Evolutionary conservation across 2,329 filamentous ascomycete species (phyloP).

Genomic region (Penicillium sp.): DNA sequence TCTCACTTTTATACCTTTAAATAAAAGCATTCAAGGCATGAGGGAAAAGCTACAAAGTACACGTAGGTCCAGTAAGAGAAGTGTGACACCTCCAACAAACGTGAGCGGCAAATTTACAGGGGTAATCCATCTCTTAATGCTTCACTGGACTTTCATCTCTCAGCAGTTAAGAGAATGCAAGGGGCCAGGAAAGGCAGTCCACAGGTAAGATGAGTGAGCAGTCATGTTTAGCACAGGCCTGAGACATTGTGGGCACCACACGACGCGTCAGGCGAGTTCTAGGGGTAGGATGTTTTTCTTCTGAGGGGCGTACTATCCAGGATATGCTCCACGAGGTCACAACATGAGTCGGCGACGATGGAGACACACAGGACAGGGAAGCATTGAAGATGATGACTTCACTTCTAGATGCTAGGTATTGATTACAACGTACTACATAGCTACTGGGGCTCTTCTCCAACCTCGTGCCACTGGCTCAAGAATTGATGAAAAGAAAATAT

Average conservation of each 20-base stretch:
- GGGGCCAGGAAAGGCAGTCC: neutral
- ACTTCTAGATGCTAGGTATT: too few species aligned
- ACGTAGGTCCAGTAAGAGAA: neutral
- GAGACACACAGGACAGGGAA: too few species aligned
- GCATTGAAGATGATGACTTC: too few species aligned
- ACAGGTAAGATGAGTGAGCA: too few species aligned
- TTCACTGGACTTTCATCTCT: neutral
- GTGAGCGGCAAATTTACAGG: neutral
- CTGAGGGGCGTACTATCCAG: too few species aligned
- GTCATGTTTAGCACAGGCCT: too few species aligned
- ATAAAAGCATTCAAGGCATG: neutral
- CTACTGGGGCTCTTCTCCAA: conserved; percentile 31
- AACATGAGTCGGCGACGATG: too few species aligned
- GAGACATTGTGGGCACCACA: neutral
- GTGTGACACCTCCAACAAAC: neutral
- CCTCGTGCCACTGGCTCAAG: conserved; percentile 29
- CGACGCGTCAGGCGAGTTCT: too few species aligned
- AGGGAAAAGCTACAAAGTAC: neutral
- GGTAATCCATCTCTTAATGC: neutral
- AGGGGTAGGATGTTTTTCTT: too few species aligned
- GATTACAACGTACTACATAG: too few species aligned
- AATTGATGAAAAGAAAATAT: conserved; percentile 36
- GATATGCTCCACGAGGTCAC: too few species aligned
- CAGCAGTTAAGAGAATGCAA: neutral
- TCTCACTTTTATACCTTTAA: neutral